Percentiles rank a stretch among this genome's conserved stretches.
phyloP scores from a whole-genome alignment of 306 rosid genomes.

The Acacia acuminata region DNA sequence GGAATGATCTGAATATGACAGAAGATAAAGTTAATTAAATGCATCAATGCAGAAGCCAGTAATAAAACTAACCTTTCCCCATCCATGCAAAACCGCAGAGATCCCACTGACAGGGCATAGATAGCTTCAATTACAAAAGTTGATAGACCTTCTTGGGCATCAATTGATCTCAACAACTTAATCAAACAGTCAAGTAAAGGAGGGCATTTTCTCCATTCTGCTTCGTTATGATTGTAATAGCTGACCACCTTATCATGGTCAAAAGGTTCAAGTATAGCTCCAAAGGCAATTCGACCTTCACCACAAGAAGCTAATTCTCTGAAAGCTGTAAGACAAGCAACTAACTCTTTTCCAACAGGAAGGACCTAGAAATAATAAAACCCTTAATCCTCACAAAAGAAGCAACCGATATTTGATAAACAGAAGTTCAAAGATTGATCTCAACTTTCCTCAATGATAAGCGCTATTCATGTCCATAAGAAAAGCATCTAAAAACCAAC shows the following conservation, averaged over 20 bases:
- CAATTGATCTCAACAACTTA: slow-evolving; percentile 66
- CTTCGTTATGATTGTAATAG: slow-evolving; percentile 44
- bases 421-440: slow-evolving; percentile 9
- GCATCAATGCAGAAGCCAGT: slow-evolving; percentile 20
- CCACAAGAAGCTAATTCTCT: slow-evolving; percentile 66
- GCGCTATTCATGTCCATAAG: slow-evolving; percentile 6
- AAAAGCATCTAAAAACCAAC: slow-evolving; percentile 24
- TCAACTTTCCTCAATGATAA: slow-evolving; percentile 17
- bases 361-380: slow-evolving; percentile 63
- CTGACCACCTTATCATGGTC: slow-evolving; percentile 50
- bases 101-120: slow-evolving; percentile 63
- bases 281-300: slow-evolving; percentile 75
- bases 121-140: slow-evolving; percentile 58
- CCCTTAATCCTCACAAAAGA: slow-evolving; percentile 21
- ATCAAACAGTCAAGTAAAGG: slow-evolving; percentile 80
- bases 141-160: slow-evolving; percentile 58
- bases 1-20: not conserved
- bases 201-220: slow-evolving; percentile 70
- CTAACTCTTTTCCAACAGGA: slow-evolving; percentile 88
- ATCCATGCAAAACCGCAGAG: slow-evolving; percentile 69
- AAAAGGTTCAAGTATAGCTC: slow-evolving; percentile 45
- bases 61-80: slow-evolving; percentile 65
- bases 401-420: slow-evolving; percentile 20
- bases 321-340: slow-evolving; percentile 77
- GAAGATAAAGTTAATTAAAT: slow-evolving; percentile 20